Evolutionary conservation across 148 eudicot genomes (phyloP).

Genomic region (Bassia scoparia): DNA sequence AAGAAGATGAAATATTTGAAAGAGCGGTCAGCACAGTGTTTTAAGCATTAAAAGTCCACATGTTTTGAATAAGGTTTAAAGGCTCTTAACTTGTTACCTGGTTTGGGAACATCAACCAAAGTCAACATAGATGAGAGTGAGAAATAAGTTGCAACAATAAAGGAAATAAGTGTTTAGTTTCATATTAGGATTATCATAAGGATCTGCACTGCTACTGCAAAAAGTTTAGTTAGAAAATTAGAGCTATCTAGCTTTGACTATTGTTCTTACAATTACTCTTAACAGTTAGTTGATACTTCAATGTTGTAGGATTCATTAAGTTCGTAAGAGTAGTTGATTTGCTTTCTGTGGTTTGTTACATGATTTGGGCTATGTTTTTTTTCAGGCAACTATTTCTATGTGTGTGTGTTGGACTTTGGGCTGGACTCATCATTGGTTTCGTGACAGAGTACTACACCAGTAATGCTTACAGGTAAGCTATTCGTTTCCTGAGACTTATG

Average conservation of each 20-base stretch:
- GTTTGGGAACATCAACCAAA: neutral
- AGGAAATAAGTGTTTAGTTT: too few relatives aligned
- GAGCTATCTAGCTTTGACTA: neutral
- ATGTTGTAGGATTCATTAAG: neutral
- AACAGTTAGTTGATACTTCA: neutral
- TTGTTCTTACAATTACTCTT: neutral
- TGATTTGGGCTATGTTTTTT: neutral
- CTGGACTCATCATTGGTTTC: constrained; percentile 86
- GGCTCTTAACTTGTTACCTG: neutral
- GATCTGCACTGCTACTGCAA: too few relatives aligned
- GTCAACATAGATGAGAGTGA: neutral
- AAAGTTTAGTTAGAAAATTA: too few relatives aligned
- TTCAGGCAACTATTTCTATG: constrained; percentile 81
- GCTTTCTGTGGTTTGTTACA: neutral
- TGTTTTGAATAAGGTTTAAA: neutral
- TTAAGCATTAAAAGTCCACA: neutral
- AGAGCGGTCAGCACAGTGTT: neutral
- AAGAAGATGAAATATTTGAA: neutral
- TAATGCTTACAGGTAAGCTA: constrained; percentile 68
- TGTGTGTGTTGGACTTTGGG: constrained; percentile 84
- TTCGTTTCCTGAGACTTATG: neutral
- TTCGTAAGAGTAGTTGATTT: neutral
- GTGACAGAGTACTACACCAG: constrained; percentile 86
- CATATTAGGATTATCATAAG: too few relatives aligned
- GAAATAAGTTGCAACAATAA: too few relatives aligned